Conservation (phyloP, 306 rosid genomes). For the Medicago truncatula region MtrunA17r5.0-ANR NC_053043.1:38528501-38529000, state of each 20-base stretch:
- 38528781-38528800: conserved; percentile 69
- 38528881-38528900: neutral
- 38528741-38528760: conserved; percentile 85
- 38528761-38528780: conserved; percentile 91
- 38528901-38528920: conserved; percentile 15
- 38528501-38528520: conserved; percentile 75
- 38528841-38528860: conserved; percentile 18
- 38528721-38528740: conserved; percentile 88
- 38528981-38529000: conserved; percentile 4
- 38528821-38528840: conserved; percentile 30
- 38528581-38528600: conserved; percentile 21
- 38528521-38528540: conserved; percentile 93
- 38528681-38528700: conserved; percentile 63
- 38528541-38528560: conserved; percentile 30
- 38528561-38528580: conserved; percentile 15
- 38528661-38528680: conserved; percentile 29
- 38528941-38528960: neutral
- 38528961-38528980: neutral
- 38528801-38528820: conserved; percentile 24
- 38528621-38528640: conserved; percentile 20
- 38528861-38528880: conserved; percentile 12
- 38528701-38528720: conserved; percentile 83
- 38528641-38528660: conserved; percentile 15
- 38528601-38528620: conserved; percentile 27
- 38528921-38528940: conserved; percentile 14